phyloP scores from a whole-genome alignment of 2,329 filamentous ascomycete species.

The Hymenoscyphus infarciens region DNA sequence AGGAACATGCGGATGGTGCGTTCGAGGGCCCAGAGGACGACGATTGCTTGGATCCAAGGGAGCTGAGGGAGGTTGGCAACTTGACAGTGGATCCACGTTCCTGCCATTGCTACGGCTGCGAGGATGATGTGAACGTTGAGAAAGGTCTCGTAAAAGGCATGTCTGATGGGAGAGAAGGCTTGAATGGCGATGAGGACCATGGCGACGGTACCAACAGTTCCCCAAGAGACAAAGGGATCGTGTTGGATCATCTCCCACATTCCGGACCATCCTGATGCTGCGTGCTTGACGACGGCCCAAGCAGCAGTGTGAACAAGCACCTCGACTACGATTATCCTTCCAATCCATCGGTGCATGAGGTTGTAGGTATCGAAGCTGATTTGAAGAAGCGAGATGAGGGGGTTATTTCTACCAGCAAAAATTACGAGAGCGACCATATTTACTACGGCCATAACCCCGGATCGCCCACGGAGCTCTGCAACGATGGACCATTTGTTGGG shows the following conservation, averaged over 20 bases:
- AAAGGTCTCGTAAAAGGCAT: conserved; percentile 97
- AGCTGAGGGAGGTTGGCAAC: conserved; percentile 63
- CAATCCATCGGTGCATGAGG: conserved; percentile 79
- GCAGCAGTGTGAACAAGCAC: conserved; percentile 65
- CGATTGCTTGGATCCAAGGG: conserved; percentile 69
- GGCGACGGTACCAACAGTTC: conserved; percentile 56
- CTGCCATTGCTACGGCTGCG: conserved; percentile 63
- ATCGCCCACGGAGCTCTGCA: conserved; percentile 81
- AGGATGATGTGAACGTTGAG: conserved; percentile 79
- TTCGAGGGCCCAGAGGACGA: conserved; percentile 76
- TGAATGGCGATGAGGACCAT: conserved; percentile 66
- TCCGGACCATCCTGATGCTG: conserved; percentile 59
- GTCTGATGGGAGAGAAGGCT: conserved; percentile 75
- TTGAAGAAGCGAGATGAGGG: conserved; percentile 73
- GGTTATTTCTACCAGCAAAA: conserved; percentile 89
- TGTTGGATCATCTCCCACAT: conserved; percentile 51
- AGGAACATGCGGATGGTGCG: conserved; percentile 60
- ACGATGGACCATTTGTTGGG: conserved; percentile 60
- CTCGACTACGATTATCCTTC: conserved; percentile 68
- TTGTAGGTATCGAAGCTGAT: conserved; percentile 98
- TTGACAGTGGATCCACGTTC: conserved; percentile 75
- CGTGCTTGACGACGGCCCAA: conserved; percentile 71
- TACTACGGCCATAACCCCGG: conserved; percentile 76
- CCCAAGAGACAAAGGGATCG: conserved; percentile 62
- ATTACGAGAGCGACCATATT: conserved; percentile 93